Base-by-base conservation (phyloP, 1,139 yeast genomes). In the Zygoascus meyerae region DNA sequence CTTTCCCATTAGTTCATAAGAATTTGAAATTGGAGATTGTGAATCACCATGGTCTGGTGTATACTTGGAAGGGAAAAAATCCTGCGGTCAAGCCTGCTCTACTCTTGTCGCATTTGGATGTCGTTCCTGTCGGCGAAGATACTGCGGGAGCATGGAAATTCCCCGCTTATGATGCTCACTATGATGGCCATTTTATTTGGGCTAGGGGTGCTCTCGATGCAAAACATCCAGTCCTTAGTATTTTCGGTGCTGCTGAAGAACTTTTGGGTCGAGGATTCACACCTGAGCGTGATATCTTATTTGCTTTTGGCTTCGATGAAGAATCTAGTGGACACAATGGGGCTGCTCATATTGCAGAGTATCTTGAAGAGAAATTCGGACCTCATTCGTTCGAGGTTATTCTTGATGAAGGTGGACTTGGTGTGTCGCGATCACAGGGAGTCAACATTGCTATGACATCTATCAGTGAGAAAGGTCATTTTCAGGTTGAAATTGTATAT, bases 71-170 rank as follows among this genome's bases (percentile, higher is more conserved):
- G 34, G 40, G 40, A 9, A 36, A 36, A 17, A 67, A 79, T 49
- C 40, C 62, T 4, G 50, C 58, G 2, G 68, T 81, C 56, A 79
- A 82, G 61, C 95, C 95, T 5, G 55, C 81, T 11, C 61, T 86
- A 63, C 68, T 85, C 38, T 75, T 81, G 65, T 89, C 92, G 2
- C 95, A 86, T 63, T 86, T 81, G 61, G 95, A 86, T 60, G 86
- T 83, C 3, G 95, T 86, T 11, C 95, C 95, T 0, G 84, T 85
- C n/a, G 81, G 79, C 57, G 62, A 66, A 28, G 79, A 71, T 17
- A 76, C 86, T 11, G 61, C 74, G 38, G 70, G 63, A 34, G 69
- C 73, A 43, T 86, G 95, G 95, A 72, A 69, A 2, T 73, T 78
- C 56, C 81, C 82, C 9, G 95, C 95, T 21, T 84, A 78, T 52